These are phyloP conservation scores for Clarireedia paspali DNA, from an alignment of 2,329 filamentous ascomycete genomes.

Conservation along the genomic window DNA sequence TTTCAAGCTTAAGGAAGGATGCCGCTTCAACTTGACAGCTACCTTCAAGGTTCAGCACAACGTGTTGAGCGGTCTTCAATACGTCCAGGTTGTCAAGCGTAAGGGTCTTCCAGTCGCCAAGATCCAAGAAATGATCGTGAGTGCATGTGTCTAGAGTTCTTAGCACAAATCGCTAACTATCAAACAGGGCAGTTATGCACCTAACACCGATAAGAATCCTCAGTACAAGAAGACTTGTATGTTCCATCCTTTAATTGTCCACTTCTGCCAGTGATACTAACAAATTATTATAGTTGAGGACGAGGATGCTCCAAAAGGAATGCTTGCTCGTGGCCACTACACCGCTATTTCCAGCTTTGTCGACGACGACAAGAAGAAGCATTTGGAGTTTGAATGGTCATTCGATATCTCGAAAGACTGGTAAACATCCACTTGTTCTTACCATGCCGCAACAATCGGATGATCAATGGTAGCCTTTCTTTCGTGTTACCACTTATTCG, in stretches of 20 bases:
- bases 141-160: constrained; percentile 29
- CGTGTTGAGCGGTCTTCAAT: constrained; percentile 90
- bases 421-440: constrained; percentile 38
- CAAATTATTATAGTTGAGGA: constrained; percentile 57
- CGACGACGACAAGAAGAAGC: constrained; percentile 87
- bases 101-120: constrained; percentile 83
- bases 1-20: constrained; percentile 95
- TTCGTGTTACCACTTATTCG: too few relatives aligned
- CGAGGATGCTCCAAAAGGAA: constrained; percentile 86
- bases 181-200: constrained; percentile 76
- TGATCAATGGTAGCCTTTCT: too few relatives aligned
- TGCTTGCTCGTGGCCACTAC: constrained; percentile 87
- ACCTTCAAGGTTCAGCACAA: constrained; percentile 95
- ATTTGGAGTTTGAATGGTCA: constrained; percentile 90
- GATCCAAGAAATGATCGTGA: constrained; percentile 95
- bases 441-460: too few relatives aligned
- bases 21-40: constrained; percentile 89
- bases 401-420: constrained; percentile 98
- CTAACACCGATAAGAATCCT: constrained; percentile 81
- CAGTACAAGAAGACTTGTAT: constrained; percentile 87
- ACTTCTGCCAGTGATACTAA: background rate
- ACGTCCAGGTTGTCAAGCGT: constrained; percentile 87
- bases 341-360: constrained; percentile 83
- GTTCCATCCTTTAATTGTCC: constrained; percentile 29
- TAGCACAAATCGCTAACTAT: background rate